Base-by-base conservation (phyloP, 2,329 filamentous ascomycete genomes). In the Penicillium sp. region DNA sequence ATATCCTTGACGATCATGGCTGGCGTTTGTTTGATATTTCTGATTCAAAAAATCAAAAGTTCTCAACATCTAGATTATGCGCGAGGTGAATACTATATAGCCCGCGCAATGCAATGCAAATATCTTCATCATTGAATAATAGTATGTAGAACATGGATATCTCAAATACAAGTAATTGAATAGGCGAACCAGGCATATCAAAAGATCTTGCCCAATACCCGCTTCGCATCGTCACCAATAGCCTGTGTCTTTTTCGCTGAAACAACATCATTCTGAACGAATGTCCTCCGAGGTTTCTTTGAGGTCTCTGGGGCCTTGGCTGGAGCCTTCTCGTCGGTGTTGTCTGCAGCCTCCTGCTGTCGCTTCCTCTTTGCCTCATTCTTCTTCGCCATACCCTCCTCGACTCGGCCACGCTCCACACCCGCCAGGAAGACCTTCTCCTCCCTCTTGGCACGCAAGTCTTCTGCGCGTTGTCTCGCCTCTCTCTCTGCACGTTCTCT, bases 131-230 rank as follows among this genome's bases (percentile, higher is more conserved):
- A 31, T 43, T 3, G 16, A 42, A 29, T 18, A 13, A 26, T 28
- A 39, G 18, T 14, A 24, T 24, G 34, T 43, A 29, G 40, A 26
- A 43, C 40, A 45, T 31, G 42, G 42, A 45, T 45, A 45, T 45
- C 42, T 45, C 28, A 26, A 45, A 33, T 31, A 45, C 13, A 29
- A 29, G 40, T 43, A 37, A 10, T 23, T 46, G 29, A 31, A 18
- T 45, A 16, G 24, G 23, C 3, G 13, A 7, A 31, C 24, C 16
- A 23, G n/a, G 14, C 2, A 53, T n/a, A 55, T 67, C 55, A 79
- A 52, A 79, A 79, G 50, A 79, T 79, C 71, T 79, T 78, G 18
- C 74, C 72, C 58, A 79, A 58, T 9, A 79, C 75, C 33, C 75
- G 69, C 66, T 74, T 76, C 18, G 73, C 71, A 62, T 78, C 73